phyloP scores from a whole-genome alignment of 768 basidiomycete genomes.

The Tephrocybe sp. region DNA sequence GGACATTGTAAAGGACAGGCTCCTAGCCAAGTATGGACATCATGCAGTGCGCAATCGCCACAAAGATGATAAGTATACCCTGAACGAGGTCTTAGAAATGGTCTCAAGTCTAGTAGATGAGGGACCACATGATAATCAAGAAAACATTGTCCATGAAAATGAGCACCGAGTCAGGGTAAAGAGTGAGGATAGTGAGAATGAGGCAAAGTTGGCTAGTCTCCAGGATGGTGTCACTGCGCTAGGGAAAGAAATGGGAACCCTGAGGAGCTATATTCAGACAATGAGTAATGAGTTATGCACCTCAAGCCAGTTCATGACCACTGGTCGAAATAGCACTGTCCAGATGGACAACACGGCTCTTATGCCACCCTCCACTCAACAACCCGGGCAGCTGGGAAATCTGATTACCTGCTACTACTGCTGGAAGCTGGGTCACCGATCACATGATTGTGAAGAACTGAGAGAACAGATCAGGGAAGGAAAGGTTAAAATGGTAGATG shows the following conservation, averaged over 20 bases:
- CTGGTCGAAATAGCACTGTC: neutral
- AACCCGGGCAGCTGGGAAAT: neutral
- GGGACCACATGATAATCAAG: neutral
- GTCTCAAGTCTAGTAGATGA: neutral
- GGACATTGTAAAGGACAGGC: neutral
- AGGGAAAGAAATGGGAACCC: neutral
- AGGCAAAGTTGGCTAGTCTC: neutral
- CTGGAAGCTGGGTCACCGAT: neutral
- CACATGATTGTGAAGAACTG: neutral
- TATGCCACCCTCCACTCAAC: neutral
- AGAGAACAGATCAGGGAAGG: neutral
- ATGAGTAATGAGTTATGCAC: neutral
- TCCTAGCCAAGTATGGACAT: neutral
- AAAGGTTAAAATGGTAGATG: neutral
- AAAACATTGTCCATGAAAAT: neutral
- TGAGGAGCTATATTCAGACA: neutral
- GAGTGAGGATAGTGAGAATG: neutral
- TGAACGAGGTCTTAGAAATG: neutral
- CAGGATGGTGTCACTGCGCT: neutral
- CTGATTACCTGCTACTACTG: neutral
- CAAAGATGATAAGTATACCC: neutral
- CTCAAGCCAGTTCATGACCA: neutral
- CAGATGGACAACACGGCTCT: neutral
- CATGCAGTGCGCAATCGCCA: neutral
- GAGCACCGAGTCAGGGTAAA: neutral